Evolutionary conservation across 176 grass and related monocot genomes (phyloP).

Genomic region (Avena eriantha): DNA sequence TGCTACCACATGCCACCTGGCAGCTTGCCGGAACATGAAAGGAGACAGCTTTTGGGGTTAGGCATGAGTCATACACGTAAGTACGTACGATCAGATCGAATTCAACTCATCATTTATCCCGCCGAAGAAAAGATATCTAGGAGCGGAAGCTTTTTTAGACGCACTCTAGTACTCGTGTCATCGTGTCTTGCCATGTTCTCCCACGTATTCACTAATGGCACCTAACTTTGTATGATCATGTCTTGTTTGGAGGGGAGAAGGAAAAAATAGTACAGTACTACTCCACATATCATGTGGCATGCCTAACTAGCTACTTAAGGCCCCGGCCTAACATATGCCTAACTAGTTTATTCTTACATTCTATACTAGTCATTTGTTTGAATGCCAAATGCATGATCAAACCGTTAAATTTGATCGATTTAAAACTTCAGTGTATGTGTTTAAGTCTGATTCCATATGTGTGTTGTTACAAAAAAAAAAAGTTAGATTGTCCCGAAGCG

Average conservation of each 20-base stretch:
- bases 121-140: not conserved
- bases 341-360: not conserved
- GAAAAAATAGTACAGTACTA: not conserved
- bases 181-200: constrained; percentile 23
- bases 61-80: constrained; percentile 38
- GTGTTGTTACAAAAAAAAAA: not conserved
- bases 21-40: constrained; percentile 22
- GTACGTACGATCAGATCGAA: constrained; percentile 18
- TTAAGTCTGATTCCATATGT: not conserved
- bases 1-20: constrained; percentile 41
- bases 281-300: not conserved
- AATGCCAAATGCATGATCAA: not conserved
- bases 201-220: constrained; percentile 40
- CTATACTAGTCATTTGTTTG: not conserved
- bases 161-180: constrained; percentile 28
- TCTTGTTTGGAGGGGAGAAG: constrained; percentile 23
- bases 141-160: constrained; percentile 30
- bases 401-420: not conserved
- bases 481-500: not conserved
- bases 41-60: constrained; percentile 37
- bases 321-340: constrained; percentile 22
- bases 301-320: constrained; percentile 29
- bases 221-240: constrained; percentile 40
- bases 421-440: not conserved
- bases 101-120: constrained; percentile 48